Evolutionary conservation across 495 filamentous ascomycete species (phyloP), one percentile per base, ranked within the genome.

Genomic region (Aspergillus mulundensis): DNA sequence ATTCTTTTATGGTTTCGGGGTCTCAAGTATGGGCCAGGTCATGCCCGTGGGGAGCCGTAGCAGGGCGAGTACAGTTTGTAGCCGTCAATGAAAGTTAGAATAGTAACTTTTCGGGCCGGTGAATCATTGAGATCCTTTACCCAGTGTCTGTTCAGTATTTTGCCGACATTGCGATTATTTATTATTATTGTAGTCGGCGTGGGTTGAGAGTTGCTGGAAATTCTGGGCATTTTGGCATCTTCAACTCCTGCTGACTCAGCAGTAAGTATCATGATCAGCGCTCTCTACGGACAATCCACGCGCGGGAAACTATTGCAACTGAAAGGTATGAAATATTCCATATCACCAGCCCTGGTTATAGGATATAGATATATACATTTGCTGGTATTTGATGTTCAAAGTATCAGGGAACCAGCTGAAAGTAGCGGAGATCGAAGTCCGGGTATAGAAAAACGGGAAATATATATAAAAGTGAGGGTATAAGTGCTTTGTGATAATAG

Each of bases 221-320:
- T 19, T n/a, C 43, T 24, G 34, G 50, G 54, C 43, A 43, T 54
- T 51, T 57, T 50, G 46, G 46, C 38, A 7, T 50, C 38, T 32
- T 48, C 16, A 6, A 23, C 14, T 39, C n/a, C 23, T n/a, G 54
- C 46, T 57, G 46, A 57, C 36, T 57, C 55, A 51, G 40, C 55
- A 51, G 12, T 36, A 10, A 36, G 32, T 10, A 28, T 28, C 25
- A 28, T 36, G 28, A 30, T 30, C 28, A 30, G 28, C 28, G 28
- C 10, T 30, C 28, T 10, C 49, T n/a, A n/a, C n/a, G n/a, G n/a
- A 28, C 23, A 7, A n/a, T 30, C 25, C 4, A 32, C 24, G 12
- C 14, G 7, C 25, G 8, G 8, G 25, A 28, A 28, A 8, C 25
- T 4, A 28, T 3, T 28, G 25, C 25, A 28, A 28, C 25, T 8